A percentile compares a stretch with the other conserved stretches of the same genome.
phyloP scores from a whole-genome alignment of 2,329 filamentous ascomycete species.

The Elsinoe ampelina region DNA sequence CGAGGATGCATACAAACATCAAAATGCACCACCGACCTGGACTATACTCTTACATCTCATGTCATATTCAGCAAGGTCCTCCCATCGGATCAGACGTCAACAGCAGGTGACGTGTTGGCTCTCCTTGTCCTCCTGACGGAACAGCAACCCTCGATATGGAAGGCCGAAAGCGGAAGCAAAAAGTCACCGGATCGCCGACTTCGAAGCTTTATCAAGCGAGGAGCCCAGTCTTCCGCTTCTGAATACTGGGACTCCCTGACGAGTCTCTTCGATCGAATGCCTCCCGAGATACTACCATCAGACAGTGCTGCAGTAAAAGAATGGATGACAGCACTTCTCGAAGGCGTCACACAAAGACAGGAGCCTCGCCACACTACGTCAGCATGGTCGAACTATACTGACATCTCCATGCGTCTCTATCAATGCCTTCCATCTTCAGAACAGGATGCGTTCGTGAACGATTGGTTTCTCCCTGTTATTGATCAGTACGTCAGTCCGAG shows the following conservation, averaged over 20 bases:
- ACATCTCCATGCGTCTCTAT: constrained; percentile 43
- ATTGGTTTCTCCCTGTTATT: constrained; percentile 44
- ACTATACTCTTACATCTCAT: constrained; percentile 48
- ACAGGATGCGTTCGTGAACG: constrained; percentile 35
- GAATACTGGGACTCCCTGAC: constrained; percentile 65
- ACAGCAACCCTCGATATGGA: constrained; percentile 63
- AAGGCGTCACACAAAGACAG: constrained; percentile 63
- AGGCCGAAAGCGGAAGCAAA: constrained; percentile 50
- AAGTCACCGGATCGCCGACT: constrained; percentile 50
- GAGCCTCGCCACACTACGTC: constrained; percentile 60
- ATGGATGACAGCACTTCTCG: constrained; percentile 58
- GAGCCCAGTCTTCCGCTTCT: constrained; percentile 66
- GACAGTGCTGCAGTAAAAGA: constrained; percentile 47
- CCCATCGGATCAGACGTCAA: constrained; percentile 62
- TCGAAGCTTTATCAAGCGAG: constrained; percentile 65
- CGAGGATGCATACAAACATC: constrained; percentile 41
- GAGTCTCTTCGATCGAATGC: constrained; percentile 50
- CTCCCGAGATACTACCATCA: constrained; percentile 46
- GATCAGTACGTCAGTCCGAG: constrained; percentile 44
- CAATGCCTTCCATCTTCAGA: constrained; percentile 34
- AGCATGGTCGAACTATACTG: constrained; percentile 70
- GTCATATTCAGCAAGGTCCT: constrained; percentile 68
- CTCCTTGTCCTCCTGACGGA: constrained; percentile 58
- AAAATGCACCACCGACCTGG: constrained; percentile 30
- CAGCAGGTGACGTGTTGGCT: constrained; percentile 60